A percentile compares a stretch with the other conserved stretches of the same genome.
Evolutionary conservation across 768 basidiomycete genomes (phyloP).

Genomic region (Pulveroboletus sp.): DNA sequence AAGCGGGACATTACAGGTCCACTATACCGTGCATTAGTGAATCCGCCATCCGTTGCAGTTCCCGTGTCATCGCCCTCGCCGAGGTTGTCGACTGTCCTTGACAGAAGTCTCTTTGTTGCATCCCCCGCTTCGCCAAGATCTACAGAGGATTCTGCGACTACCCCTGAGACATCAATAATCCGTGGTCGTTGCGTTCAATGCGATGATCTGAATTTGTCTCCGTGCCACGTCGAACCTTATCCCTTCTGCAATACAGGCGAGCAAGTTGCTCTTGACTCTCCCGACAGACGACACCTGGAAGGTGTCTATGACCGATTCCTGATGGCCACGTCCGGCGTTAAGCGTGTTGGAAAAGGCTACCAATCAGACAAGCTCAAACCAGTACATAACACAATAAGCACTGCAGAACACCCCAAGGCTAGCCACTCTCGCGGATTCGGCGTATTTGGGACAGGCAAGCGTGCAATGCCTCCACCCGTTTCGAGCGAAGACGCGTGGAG

Average conservation of each 20-base stretch:
- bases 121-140: conserved; percentile 38
- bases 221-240: conserved; percentile 61
- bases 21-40: conserved; percentile 1
- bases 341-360: conserved; percentile 75
- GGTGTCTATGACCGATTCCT: conserved; percentile 78
- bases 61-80: conserved; percentile 41
- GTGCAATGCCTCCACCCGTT: conserved; percentile 66
- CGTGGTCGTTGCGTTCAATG: conserved; percentile 17
- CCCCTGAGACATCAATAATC: conserved; percentile 12
- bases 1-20: conserved; percentile 20
- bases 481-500: conserved; percentile 57
- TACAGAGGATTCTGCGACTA: conserved; percentile 34
- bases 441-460: conserved; percentile 35
- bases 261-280: conserved; percentile 42
- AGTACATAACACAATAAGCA: conserved; percentile 29
- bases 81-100: conserved; percentile 60
- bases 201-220: conserved; percentile 55
- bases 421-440: conserved; percentile 24
- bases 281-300: conserved; percentile 58
- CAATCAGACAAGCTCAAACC: conserved; percentile 62
- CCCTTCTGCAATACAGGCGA: conserved; percentile 43
- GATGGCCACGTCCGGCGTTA: conserved; percentile 78
- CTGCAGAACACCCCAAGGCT: conserved; percentile 18
- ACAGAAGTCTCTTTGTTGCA: conserved; percentile 64
- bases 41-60: conserved; percentile 13